These are phyloP conservation scores for Davidsoniella virescens DNA, from an alignment of 2,329 filamentous ascomycete species.

Conservation along the genomic window DNA sequence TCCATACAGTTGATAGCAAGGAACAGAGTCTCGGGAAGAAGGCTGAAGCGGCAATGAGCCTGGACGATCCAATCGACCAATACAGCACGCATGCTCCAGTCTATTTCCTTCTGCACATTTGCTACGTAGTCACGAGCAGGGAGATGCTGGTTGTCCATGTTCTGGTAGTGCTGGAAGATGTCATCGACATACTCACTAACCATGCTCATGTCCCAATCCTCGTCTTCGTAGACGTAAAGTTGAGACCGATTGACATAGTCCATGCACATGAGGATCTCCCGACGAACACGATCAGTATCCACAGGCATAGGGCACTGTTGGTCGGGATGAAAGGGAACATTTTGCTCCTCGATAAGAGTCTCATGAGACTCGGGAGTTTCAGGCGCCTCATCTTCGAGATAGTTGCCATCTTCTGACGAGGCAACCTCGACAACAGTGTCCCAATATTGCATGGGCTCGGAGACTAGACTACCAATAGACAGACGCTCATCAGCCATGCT, in stretches of 20 bases:
- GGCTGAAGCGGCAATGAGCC: conserved; percentile 78
- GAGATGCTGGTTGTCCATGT: conserved; percentile 36
- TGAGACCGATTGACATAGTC: conserved; percentile 50
- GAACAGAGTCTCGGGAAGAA: conserved; percentile 90
- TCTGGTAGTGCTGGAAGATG: conserved; percentile 47
- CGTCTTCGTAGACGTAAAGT: conserved; percentile 59
- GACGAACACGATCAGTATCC: conserved; percentile 47
- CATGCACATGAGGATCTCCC: conserved; percentile 54
- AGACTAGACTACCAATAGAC: neutral
- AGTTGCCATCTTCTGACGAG: conserved; percentile 14
- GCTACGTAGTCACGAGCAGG: conserved; percentile 86
- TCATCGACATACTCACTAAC: conserved; percentile 93
- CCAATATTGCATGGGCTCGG: neutral
- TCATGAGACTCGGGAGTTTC: neutral
- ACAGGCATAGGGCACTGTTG: conserved; percentile 52
- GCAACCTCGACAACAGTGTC: conserved; percentile 3
- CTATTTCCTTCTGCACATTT: conserved; percentile 86
- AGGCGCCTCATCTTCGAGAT: conserved; percentile 40
- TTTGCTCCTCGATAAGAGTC: conserved; percentile 16
- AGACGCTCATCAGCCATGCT: conserved; percentile 6
- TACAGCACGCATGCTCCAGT: conserved; percentile 96
- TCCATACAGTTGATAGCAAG: conserved; percentile 94
- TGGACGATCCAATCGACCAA: conserved; percentile 98
- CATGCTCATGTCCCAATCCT: conserved; percentile 96
- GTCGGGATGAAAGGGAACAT: conserved; percentile 21